Evolutionary conservation across 805 yeast genomes (phyloP).

Genomic region (Sporopachydermia lactativora): DNA sequence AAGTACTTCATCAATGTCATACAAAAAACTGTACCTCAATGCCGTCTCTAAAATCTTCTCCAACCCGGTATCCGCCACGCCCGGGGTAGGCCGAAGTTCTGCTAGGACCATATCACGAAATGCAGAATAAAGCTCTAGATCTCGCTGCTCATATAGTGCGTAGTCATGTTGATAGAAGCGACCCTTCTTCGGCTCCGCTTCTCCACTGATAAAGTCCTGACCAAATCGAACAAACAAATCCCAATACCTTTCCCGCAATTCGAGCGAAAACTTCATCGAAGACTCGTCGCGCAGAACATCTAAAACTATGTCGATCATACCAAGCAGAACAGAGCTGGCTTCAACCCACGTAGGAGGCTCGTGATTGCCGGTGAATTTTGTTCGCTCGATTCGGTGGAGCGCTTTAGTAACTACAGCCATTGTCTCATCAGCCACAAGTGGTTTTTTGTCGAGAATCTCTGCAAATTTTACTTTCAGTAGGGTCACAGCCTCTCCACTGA

Average conservation of each 20-base stretch:
- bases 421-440: too few species aligned
- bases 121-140: background rate
- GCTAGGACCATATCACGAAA: background rate
- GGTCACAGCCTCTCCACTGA: too few species aligned
- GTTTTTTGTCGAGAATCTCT: too few species aligned
- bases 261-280: too few species aligned
- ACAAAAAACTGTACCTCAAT: conserved; percentile 3
- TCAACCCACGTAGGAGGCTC: background rate
- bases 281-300: too few species aligned
- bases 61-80: background rate
- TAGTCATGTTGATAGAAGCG: background rate
- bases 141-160: background rate
- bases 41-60: background rate
- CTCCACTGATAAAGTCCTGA: background rate
- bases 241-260: background rate
- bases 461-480: too few species aligned
- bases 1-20: conserved; percentile 27
- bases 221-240: background rate
- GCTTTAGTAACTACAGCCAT: too few species aligned
- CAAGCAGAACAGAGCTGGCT: background rate
- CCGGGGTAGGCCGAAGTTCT: background rate
- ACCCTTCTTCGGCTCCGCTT: background rate
- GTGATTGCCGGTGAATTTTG: background rate
- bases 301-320: background rate
- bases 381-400: too few species aligned